Evolutionary conservation across 306 rosid species (phyloP).

Genomic region (Vigna mungo): DNA sequence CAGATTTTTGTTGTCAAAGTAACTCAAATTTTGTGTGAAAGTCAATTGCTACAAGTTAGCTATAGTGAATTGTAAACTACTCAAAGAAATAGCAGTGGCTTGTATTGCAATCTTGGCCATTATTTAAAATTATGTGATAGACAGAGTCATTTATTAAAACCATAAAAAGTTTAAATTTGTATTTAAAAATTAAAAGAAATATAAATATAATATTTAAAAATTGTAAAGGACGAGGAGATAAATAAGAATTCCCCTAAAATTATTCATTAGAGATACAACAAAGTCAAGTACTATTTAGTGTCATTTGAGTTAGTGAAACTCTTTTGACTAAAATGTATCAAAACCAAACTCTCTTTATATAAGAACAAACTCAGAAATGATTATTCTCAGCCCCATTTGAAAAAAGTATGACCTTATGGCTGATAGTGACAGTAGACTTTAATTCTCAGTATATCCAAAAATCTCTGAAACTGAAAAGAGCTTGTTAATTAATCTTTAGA

Average conservation of each 20-base stretch:
- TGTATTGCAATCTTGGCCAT: background rate
- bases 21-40: background rate
- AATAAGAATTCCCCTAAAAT: background rate
- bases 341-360: background rate
- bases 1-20: background rate
- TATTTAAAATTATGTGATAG: background rate
- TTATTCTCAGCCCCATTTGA: background rate
- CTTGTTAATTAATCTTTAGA: background rate
- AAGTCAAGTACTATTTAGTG: background rate
- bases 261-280: background rate
- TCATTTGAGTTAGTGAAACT: background rate
- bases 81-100: background rate
- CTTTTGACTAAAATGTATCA: background rate
- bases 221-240: no score
- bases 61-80: no score
- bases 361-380: background rate
- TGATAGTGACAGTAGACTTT: background rate
- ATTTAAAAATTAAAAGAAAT: no score
- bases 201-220: no score
- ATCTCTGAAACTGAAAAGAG: background rate
- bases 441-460: background rate
- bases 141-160: background rate
- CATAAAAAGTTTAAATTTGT: background rate
- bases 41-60: no score
- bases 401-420: background rate